Evolutionary conservation across 1,284 basidiomycete species (phyloP).

Genomic region (Cutaneotrichosporon cutaneum): DNA sequence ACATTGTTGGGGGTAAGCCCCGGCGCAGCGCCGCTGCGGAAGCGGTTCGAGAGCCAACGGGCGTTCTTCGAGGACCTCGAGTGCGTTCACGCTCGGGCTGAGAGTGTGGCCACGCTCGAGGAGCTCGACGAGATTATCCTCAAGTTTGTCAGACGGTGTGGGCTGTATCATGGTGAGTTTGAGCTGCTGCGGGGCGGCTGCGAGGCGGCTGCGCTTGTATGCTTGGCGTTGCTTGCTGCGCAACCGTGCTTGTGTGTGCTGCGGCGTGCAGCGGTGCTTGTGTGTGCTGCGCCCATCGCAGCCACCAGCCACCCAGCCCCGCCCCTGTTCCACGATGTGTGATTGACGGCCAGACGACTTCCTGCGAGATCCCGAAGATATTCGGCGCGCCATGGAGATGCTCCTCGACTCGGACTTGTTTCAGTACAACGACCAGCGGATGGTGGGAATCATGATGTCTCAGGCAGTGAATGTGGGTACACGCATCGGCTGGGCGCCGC

Average conservation of each 20-base stretch:
- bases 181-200: too few relatives aligned
- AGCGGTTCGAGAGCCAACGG: not conserved
- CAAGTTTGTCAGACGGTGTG: conserved; percentile 72
- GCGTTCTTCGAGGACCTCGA: conserved; percentile 66
- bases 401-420: conserved; percentile 81
- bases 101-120: conserved; percentile 63
- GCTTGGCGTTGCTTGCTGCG: not conserved
- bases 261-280: not conserved
- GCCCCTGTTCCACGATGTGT: not conserved
- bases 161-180: conserved; percentile 75
- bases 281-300: not conserved
- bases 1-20: not conserved
- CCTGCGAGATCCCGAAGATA: conserved; percentile 72
- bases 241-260: not conserved
- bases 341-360: conserved; percentile 64
- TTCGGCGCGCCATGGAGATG: conserved; percentile 72
- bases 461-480: conserved; percentile 67
- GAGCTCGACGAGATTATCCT: conserved; percentile 73
- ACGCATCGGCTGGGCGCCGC: too few relatives aligned
- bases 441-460: conserved; percentile 70
- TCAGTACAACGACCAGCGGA: conserved; percentile 79
- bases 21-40: not conserved
- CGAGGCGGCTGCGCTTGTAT: not conserved
- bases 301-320: not conserved
- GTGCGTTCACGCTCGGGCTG: conserved; percentile 68